Evolutionary conservation across 805 yeast species (phyloP).

Genomic region (Jamesozyma spencerorum): DNA sequence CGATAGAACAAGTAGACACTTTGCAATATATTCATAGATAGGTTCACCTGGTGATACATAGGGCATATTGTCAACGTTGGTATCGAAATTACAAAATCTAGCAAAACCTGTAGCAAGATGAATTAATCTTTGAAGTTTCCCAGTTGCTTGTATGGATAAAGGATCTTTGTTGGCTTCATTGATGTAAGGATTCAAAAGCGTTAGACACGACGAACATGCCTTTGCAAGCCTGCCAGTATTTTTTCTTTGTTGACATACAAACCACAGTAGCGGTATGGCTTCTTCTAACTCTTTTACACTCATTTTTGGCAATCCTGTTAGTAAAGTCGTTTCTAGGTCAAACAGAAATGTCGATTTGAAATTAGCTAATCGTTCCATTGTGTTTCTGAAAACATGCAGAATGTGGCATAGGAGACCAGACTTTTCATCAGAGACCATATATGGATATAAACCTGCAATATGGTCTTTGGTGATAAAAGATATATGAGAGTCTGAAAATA

Average conservation of each 20-base stretch:
- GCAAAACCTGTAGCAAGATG: slow-evolving; percentile 66
- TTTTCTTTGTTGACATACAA: slow-evolving; percentile 37
- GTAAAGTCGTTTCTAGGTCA: slow-evolving; percentile 42
- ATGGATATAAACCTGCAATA: slow-evolving; percentile 55
- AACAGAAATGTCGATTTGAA: slow-evolving; percentile 44
- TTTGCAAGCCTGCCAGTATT: slow-evolving; percentile 44
- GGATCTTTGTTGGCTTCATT: slow-evolving; percentile 22
- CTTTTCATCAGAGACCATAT: slow-evolving; percentile 42
- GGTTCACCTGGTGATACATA: slow-evolving; percentile 39
- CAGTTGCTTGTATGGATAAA: slow-evolving; percentile 25
- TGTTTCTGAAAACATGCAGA: slow-evolving; percentile 44
- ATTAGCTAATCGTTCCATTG: slow-evolving; percentile 36
- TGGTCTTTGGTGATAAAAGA: slow-evolving; percentile 57
- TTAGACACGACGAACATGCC: slow-evolving; percentile 57
- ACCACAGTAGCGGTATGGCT: slow-evolving; percentile 66
- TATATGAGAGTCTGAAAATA: slow-evolving; percentile 45
- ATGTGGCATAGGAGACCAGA: slow-evolving; percentile 38
- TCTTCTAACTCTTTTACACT: slow-evolving; percentile 53
- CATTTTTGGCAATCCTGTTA: slow-evolving; percentile 51
- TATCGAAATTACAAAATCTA: slow-evolving; percentile 48
- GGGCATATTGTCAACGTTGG: slow-evolving; percentile 33
- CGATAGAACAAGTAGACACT: slow-evolving; percentile 49
- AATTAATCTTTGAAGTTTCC: slow-evolving; percentile 46
- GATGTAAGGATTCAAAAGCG: slow-evolving; percentile 40
- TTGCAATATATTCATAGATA: slow-evolving; percentile 47